Evolutionary conservation across 768 basidiomycete genomes (phyloP), one percentile per base, ranked within the genome.

Genomic region (Hygrophoropsis aurantiaca): DNA sequence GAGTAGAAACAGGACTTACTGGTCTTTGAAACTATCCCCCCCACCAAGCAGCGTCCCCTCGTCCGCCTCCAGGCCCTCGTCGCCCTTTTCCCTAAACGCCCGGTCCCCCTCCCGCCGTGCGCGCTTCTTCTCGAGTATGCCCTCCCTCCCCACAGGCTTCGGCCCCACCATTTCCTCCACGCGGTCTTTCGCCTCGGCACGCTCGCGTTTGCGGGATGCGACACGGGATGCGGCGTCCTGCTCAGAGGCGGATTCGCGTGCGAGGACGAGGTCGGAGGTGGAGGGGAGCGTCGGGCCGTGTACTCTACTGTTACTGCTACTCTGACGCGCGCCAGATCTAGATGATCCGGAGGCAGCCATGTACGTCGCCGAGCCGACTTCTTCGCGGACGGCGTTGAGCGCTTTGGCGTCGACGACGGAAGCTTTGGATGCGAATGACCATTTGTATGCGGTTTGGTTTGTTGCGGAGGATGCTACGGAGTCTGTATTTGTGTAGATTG

Each of bases 91-190:
- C 44, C 86, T 73, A 62, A 85, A 90, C 2, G 81, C 63, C 32
- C 78, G 71, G 65, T 94, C 87, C 11, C 71, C 71, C 52, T 90
- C 90, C 52, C 91, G 74, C 52, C 74, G 77, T 32, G 80, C 83
- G 24, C 81, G 71, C 65, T 92, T 90, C 74, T 93, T 93, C 72
- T 94, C 94, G 51, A 94, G 62, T 78, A 87, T 81, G 2, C 84
- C 88, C 54, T 94, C 94, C 44, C 82, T 74, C 1, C 94, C 94
- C 4, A 87, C 82, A 50, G 81, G 78, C 54, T 82, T 82, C n/a
- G 92, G 90, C 8, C 86, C 85, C 1, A 88, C 84, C 65, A 83
- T 68, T 24, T 94, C 90, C 58, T 93, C 89, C 11, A 89, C 46
- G 32, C 81, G 72, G 3, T 87, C 85, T 58, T 81, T 84, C 15